Base-by-base conservation (phyloP, 2,329 filamentous ascomycete species). In the Ilyonectria mors-panacis region DNA sequence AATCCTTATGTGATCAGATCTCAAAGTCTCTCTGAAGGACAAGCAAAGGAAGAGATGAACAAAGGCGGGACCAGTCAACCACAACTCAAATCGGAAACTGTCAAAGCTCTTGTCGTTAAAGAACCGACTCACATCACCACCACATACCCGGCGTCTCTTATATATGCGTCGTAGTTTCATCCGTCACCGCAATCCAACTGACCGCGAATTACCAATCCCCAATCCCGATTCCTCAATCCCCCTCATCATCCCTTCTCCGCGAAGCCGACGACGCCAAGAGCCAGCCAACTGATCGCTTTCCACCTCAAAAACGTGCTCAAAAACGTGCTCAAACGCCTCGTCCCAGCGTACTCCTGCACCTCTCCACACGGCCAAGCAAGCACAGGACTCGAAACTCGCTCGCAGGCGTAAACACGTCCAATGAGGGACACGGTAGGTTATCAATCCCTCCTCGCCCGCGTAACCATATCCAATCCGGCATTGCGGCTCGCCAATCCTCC, bases 311-410 rank as follows among this genome's bases (percentile, higher is more conserved):
- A 59, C 56, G 6, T 48, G 44, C 56, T 59, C 45, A 59, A 42
- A 50, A 59, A 42, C 42, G 37, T 55, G 59, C 59, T 55, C 59
- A 45, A 45, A 28, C 9, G 26, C 55, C 35, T 17, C 37, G 7
- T 15, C 30, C 26, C 6, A 21, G 26, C n/a, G 23, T 35, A n/a
- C 26, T 30, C 15, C 42, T 21, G 19, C 57, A 17, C n/a, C 58
- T 44, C 47, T 21, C 33, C 33, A 44, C 48, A 10, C 9, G 26
- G 35, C 28, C 19, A 23, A 26, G 37, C 37, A 45, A 37, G 10
- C 6, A 35, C 47, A 30, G 9, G 15, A 33, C n/a, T 35, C 17
- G 2, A 21, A 53, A 35, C 10, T 28, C n/a, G 4, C 30, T 42
- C 28, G 17, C 26, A 10, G 9, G 30, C 15, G 51, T 30, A 26